A percentile compares a stretch with the other conserved stretches of the same genome.
These are phyloP conservation scores for Leishmania amazonensis DNA, from an alignment of 208 protist genomes.

Conservation along the genomic window DNA sequence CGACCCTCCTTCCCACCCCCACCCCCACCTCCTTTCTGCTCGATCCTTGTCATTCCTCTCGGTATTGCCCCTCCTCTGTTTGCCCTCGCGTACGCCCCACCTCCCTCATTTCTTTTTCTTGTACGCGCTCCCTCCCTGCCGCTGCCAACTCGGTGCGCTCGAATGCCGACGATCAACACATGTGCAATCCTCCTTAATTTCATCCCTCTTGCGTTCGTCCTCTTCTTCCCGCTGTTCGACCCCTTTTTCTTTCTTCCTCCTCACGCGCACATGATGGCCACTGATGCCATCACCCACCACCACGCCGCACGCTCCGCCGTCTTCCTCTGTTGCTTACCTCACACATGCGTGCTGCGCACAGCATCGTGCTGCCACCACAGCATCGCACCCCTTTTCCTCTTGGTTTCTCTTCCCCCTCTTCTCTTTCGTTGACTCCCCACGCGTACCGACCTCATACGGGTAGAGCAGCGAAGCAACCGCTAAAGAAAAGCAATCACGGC, in stretches of 20 bases:
- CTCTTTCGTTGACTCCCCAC: neutral
- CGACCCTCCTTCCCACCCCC: neutral
- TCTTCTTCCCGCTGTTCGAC: neutral
- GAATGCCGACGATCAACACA: neutral
- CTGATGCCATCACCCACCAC: neutral
- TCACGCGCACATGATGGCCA: neutral
- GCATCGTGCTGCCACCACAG: neutral
- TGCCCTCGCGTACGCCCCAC: neutral
- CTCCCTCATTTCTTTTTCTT: neutral
- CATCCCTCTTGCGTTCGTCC: neutral
- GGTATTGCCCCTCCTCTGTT: neutral
- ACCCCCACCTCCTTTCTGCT: too few relatives aligned
- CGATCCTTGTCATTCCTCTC: neutral
- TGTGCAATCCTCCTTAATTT: neutral
- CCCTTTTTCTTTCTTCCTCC: neutral
- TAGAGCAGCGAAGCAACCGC: neutral
- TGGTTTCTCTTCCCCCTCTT: neutral
- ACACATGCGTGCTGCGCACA: neutral
- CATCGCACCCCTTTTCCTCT: neutral
- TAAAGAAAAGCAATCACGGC: neutral
- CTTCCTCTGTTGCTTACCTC: neutral
- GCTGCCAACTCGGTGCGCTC: neutral
- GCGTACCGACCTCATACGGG: neutral
- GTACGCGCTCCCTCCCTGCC: neutral
- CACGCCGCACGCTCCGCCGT: neutral